Percentiles rank a stretch among this genome's conserved stretches.
Evolutionary conservation across 768 basidiomycete genomes (phyloP).

Genomic region (Coprinellus micaceus): DNA sequence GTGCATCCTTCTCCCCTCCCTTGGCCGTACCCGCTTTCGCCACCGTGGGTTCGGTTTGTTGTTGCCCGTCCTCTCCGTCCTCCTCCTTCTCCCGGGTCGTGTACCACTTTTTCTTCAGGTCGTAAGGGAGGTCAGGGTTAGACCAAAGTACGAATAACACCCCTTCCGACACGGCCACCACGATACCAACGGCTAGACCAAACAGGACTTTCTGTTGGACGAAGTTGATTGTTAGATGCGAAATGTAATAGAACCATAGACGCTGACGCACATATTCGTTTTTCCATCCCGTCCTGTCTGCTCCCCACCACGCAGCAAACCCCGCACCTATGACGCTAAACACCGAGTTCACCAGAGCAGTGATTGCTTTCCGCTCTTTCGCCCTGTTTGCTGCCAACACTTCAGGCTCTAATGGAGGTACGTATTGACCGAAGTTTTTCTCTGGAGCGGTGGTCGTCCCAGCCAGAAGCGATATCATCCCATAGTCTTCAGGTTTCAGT

Average conservation of each 20-base stretch:
- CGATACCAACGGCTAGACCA: slow-evolving; percentile 53
- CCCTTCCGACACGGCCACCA: slow-evolving; percentile 71
- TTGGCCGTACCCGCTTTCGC: slow-evolving; percentile 6
- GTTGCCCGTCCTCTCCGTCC: slow-evolving; percentile 9
- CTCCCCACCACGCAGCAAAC: slow-evolving; percentile 70
- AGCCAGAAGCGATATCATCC: slow-evolving; percentile 73
- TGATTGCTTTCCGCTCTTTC: slow-evolving; percentile 63
- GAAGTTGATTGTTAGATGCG: neutral
- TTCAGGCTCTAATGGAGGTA: slow-evolving; percentile 43
- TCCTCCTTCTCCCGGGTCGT: slow-evolving; percentile 33
- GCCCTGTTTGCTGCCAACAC: slow-evolving; percentile 41
- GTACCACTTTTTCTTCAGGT: slow-evolving; percentile 23
- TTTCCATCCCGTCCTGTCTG: slow-evolving; percentile 57
- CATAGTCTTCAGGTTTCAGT: slow-evolving; percentile 53
- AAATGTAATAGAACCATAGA: neutral
- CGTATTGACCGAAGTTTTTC: slow-evolving; percentile 57
- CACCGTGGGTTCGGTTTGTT: slow-evolving; percentile 11
- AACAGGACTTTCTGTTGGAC: slow-evolving; percentile 52
- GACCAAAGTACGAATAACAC: slow-evolving; percentile 71
- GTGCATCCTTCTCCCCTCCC: slow-evolving; percentile 11
- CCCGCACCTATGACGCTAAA: slow-evolving; percentile 67
- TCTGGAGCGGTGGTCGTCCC: slow-evolving; percentile 78
- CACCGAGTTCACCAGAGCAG: slow-evolving; percentile 66
- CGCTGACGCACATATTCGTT: slow-evolving; percentile 66
- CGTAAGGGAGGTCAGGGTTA: slow-evolving; percentile 34